Conservation (phyloP, 2,329 filamentous ascomycete species). For the Ramularia endophylla region DNA sequence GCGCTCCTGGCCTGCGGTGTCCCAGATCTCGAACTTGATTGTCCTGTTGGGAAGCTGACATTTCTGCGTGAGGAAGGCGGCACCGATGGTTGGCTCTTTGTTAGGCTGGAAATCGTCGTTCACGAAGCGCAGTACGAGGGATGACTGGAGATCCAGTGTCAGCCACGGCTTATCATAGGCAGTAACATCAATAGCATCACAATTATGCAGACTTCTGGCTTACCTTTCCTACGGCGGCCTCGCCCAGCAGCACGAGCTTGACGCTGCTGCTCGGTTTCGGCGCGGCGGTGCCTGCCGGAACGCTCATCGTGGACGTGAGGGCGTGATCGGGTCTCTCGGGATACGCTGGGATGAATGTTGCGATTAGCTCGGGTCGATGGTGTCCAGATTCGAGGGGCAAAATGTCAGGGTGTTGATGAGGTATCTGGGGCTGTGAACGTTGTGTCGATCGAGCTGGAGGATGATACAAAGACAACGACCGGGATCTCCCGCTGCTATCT, state of each 20-base stretch:
- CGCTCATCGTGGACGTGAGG: constrained; percentile 53
- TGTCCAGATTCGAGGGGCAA: too few relatives aligned
- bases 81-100: constrained; percentile 98
- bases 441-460: too few relatives aligned
- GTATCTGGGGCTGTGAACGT: too few relatives aligned
- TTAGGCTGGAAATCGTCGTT: constrained; percentile 99
- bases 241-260: constrained; percentile 95
- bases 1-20: constrained; percentile 95
- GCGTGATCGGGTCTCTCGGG: too few relatives aligned
- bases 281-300: constrained; percentile 52
- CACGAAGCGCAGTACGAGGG: constrained; percentile 94
- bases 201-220: constrained; percentile 14
- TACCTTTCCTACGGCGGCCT: constrained; percentile 98
- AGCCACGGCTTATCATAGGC: constrained; percentile 12
- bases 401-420: too few relatives aligned
- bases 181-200: neutral
- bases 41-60: constrained; percentile 90
- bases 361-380: too few relatives aligned
- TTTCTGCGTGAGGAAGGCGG: constrained; percentile 97
- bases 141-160: constrained; percentile 58
- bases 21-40: constrained; percentile 72
- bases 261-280: constrained; percentile 99
- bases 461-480: too few relatives aligned
- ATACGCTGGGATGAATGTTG: too few relatives aligned
- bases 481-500: too few relatives aligned